Conservation (phyloP, 2,329 filamentous ascomycete genomes). For the Talaromyces sp. region DNA sequence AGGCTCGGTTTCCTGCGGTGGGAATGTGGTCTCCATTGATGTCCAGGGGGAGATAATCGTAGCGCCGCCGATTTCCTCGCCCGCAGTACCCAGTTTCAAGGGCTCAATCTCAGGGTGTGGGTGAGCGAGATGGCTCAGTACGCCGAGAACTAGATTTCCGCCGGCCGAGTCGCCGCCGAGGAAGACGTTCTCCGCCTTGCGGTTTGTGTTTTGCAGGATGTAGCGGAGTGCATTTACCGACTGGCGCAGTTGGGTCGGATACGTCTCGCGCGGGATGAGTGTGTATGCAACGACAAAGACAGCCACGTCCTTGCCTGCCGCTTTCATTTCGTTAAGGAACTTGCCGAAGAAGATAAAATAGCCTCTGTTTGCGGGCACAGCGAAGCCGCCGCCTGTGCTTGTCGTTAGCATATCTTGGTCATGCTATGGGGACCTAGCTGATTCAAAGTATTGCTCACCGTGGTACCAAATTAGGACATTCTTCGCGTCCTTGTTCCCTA, state of each 20-base stretch:
- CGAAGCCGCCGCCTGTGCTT: conserved; percentile 52
- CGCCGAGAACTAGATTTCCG: conserved; percentile 36
- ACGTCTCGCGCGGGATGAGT: conserved; percentile 45
- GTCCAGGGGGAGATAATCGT: conserved; percentile 58
- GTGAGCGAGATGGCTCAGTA: conserved; percentile 44
- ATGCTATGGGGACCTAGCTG: neutral
- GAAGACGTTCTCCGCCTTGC: conserved; percentile 30
- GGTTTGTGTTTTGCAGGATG: conserved; percentile 28
- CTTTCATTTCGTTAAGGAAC: conserved; percentile 40
- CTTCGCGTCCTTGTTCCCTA: conserved; percentile 31
- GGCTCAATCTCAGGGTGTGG: conserved; percentile 51
- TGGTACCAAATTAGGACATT: conserved; percentile 39
- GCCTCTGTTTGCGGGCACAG: conserved; percentile 41
- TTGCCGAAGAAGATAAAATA: conserved; percentile 48
- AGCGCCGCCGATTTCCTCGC: conserved; percentile 43
- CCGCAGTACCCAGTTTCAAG: conserved; percentile 29
- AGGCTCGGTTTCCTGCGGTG: conserved; percentile 43
- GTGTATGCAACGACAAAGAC: conserved; percentile 56
- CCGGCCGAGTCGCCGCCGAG: conserved; percentile 44
- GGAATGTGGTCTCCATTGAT: conserved; percentile 44
- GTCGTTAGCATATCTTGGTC: neutral
- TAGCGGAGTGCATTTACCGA: conserved; percentile 38
- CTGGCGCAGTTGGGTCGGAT: conserved; percentile 41
- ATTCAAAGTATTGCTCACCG: conserved; percentile 18
- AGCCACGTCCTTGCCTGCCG: conserved; percentile 42